Conservation (phyloP, 345 rosid genomes). For the Raphanus sativus region DNA sequence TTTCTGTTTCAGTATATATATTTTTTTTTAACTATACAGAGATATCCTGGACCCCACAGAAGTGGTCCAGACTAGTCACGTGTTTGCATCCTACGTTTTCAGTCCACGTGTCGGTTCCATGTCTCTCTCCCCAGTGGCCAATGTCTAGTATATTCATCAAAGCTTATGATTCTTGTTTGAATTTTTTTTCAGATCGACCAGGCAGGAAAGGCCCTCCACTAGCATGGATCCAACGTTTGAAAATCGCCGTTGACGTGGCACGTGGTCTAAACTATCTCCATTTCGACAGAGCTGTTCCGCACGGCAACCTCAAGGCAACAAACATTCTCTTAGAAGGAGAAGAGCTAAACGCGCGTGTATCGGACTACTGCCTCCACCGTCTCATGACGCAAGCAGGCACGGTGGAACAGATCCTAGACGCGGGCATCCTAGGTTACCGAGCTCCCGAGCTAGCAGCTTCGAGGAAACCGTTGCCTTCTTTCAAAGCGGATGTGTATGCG, state of each 20-base stretch:
- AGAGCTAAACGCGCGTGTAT: conserved; percentile 88
- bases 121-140: no score
- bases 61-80: no score
- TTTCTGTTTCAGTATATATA: not conserved
- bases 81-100: no score
- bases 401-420: conserved; percentile 86
- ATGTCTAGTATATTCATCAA: not conserved
- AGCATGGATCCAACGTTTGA: conserved; percentile 80
- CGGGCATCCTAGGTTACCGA: conserved; percentile 89
- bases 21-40: no score
- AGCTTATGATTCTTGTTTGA: conserved; percentile 22
- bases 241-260: conserved; percentile 91
- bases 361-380: conserved; percentile 94
- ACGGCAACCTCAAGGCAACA: conserved; percentile 93
- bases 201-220: conserved; percentile 90
- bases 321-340: conserved; percentile 82
- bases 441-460: conserved; percentile 92
- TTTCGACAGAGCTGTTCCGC: conserved; percentile 95
- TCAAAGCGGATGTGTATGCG: conserved; percentile 94
- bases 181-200: conserved; percentile 71
- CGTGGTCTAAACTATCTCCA: conserved; percentile 99
- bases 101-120: no score
- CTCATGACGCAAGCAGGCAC: conserved; percentile 97
- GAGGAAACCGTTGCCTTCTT: conserved; percentile 87
- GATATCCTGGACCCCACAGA: no score